These are phyloP conservation scores for Colletotrichum nymphaeae DNA, from an alignment of 2,329 filamentous ascomycete species.

Conservation along the genomic window DNA sequence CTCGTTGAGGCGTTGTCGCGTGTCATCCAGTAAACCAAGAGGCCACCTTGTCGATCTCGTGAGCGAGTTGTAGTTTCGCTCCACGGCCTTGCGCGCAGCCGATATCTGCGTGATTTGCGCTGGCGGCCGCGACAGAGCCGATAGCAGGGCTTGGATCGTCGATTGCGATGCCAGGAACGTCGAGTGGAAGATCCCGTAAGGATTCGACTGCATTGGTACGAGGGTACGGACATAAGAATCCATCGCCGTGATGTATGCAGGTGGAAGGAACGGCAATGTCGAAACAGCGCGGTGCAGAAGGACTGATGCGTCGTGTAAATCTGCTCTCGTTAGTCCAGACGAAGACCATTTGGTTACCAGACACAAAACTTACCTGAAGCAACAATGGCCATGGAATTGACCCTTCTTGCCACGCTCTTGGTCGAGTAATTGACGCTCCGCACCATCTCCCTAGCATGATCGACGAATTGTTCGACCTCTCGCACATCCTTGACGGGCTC, in stretches of 20 bases:
- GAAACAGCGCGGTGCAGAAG: constrained; percentile 64
- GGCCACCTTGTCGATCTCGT: constrained; percentile 83
- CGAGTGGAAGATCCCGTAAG: constrained; percentile 79
- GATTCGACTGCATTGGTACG: constrained; percentile 76
- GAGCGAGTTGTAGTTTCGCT: constrained; percentile 81
- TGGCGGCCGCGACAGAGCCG: constrained; percentile 82
- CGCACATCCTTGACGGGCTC: constrained; percentile 84
- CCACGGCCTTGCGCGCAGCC: constrained; percentile 77
- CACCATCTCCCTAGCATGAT: constrained; percentile 90
- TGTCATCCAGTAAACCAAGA: constrained; percentile 85
- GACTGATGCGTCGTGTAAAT: constrained; percentile 75
- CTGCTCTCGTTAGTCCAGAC: constrained; percentile 48
- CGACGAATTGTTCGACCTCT: constrained; percentile 93
- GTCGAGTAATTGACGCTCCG: constrained; percentile 86
- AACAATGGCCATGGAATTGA: constrained; percentile 78
- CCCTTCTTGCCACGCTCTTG: constrained; percentile 82
- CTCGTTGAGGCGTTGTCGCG: constrained; percentile 81
- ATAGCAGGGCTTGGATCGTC: constrained; percentile 84
- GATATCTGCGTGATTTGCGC: constrained; percentile 81
- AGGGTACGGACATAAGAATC: constrained; percentile 77
- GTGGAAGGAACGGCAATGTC: constrained; percentile 75
- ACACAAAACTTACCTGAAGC: constrained; percentile 61
- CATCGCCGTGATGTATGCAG: constrained; percentile 75
- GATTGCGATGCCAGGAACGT: constrained; percentile 83
- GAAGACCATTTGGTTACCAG: neutral